These are phyloP conservation scores for Trametes punicea DNA, from an alignment of 768 basidiomycete genomes.

Conservation along the genomic window DNA sequence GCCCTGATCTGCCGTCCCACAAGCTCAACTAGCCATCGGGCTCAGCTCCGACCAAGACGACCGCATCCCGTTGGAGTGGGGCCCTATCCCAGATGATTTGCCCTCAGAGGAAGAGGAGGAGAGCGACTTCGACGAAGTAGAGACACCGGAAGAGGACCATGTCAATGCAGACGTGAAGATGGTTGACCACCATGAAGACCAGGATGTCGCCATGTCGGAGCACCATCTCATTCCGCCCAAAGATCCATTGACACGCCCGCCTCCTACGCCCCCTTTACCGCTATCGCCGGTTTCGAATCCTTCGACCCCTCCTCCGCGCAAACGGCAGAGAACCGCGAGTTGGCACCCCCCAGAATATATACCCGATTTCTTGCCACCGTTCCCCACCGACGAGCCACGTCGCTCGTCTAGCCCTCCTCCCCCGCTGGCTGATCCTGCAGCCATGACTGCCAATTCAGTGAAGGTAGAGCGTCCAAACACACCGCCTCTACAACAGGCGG, in stretches of 20 bases:
- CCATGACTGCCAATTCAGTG: slow-evolving; percentile 36
- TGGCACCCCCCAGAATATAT: slow-evolving; percentile 66
- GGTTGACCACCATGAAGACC: slow-evolving; percentile 10
- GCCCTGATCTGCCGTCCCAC: slow-evolving; percentile 22
- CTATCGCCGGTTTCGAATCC: slow-evolving; percentile 58
- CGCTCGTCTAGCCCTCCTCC: slow-evolving; percentile 36
- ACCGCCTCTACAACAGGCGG: slow-evolving; percentile 38
- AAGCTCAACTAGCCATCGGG: slow-evolving; percentile 61
- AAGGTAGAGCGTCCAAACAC: slow-evolving; percentile 36
- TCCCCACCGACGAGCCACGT: slow-evolving; percentile 43
- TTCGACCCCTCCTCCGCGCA: slow-evolving; percentile 52
- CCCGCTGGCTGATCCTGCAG: slow-evolving; percentile 12
- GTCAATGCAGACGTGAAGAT: slow-evolving; percentile 11
- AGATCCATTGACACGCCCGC: slow-evolving; percentile 15
- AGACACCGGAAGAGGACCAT: slow-evolving; percentile 11
- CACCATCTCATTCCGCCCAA: slow-evolving; percentile 7
- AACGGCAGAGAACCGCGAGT: slow-evolving; percentile 51
- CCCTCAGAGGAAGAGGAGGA: slow-evolving; percentile 32
- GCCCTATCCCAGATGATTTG: slow-evolving; percentile 27
- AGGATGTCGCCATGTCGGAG: slow-evolving; percentile 11
- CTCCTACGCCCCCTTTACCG: slow-evolving; percentile 42
- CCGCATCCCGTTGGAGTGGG: slow-evolving; percentile 47
- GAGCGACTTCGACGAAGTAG: slow-evolving; percentile 26
- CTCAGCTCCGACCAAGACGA: slow-evolving; percentile 54
- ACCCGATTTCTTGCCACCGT: slow-evolving; percentile 66